Base-by-base conservation (phyloP, 345 rosid genomes). In the Euphorbia tirucalli region DNA sequence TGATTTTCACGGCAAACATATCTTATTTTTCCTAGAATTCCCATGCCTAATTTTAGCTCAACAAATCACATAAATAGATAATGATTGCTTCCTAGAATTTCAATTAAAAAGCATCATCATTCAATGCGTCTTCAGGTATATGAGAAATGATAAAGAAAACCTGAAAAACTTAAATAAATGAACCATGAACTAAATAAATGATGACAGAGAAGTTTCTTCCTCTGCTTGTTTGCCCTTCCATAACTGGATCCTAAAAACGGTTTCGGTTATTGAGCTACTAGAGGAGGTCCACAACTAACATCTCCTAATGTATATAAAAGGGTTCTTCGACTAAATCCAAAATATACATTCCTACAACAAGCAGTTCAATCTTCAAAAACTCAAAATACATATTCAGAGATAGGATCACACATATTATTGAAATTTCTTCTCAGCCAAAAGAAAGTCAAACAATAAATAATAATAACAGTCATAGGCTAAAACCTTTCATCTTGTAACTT, bases 401-500 rank as follows among this genome's bases (percentile, higher is more conserved):
- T n/a, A 57, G 57, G 16, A 13, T 3, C 50, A 27, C 19, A 46
- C 19, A 19, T 9, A 9, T 2, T 39, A 19, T 37, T 52, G 52
- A 67, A 65, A 28, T 25, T 60, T 15, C 37, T 41, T 27, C 32
- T 7, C 72, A 73, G 18, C 3, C 22, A 30, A n/a, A 54, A 7
- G 28, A 39, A 19, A 25, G 52, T 59, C 30, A 31, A 28, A 13
- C 7, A 30, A 71, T 57, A 52, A 46, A 46, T 16, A 63, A 4
- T 48, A 62, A 57, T 13, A 8, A 71, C 75, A 30, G 72, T 52
- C 11, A 61, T 13, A 4, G 5, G 21, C 13, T 39, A 80, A 31
- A 74, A 93, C 99, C 99, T 96, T 78, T 88, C 98, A 79, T 93
- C 88, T 55, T 85, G 93, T 72, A 88, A 80, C 83, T 91, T 91